Conservation (phyloP, 83 land plant genomes). For the Larix sibirica region DNA sequence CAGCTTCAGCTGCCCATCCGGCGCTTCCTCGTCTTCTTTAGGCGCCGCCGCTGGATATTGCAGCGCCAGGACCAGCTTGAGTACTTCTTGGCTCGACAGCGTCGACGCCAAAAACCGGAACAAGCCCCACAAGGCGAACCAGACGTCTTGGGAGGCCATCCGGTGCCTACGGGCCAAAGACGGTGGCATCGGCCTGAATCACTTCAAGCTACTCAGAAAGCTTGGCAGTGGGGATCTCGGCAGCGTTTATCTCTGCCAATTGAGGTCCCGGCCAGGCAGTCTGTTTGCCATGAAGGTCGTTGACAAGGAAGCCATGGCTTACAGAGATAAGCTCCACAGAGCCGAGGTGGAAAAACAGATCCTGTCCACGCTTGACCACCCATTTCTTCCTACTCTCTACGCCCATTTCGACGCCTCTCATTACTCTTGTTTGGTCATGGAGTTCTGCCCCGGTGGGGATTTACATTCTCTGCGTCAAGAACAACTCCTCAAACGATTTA, state of each 20-base stretch:
- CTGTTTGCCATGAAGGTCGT: constrained; percentile 72
- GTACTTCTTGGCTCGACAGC: neutral
- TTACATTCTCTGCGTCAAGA: constrained; percentile 48
- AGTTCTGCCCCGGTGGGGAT: constrained; percentile 70
- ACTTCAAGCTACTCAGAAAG: constrained; percentile 46
- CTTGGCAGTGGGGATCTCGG: constrained; percentile 66
- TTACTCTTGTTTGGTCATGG: constrained; percentile 67
- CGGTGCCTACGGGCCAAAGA: constrained; percentile 14
- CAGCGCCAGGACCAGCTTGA: neutral
- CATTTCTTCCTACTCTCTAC: constrained; percentile 65
- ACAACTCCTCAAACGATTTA: constrained; percentile 49
- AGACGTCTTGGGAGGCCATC: constrained; percentile 41
- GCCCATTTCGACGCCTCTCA: constrained; percentile 65
- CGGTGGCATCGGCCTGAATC: constrained; percentile 41
- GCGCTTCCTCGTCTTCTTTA: neutral
- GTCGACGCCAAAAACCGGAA: neutral
- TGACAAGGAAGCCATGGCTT: constrained; percentile 52
- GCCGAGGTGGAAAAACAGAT: constrained; percentile 66
- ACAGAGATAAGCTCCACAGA: constrained; percentile 47
- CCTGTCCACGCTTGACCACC: constrained; percentile 54
- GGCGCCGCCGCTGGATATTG: constrained; percentile 7
- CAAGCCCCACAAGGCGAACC: constrained; percentile 66
- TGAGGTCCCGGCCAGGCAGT: constrained; percentile 15
- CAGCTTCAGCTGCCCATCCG: neutral
- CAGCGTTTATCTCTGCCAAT: constrained; percentile 49